Base-by-base conservation (phyloP, 2,329 filamentous ascomycete species). In the Colletotrichum theobromicola region DNA sequence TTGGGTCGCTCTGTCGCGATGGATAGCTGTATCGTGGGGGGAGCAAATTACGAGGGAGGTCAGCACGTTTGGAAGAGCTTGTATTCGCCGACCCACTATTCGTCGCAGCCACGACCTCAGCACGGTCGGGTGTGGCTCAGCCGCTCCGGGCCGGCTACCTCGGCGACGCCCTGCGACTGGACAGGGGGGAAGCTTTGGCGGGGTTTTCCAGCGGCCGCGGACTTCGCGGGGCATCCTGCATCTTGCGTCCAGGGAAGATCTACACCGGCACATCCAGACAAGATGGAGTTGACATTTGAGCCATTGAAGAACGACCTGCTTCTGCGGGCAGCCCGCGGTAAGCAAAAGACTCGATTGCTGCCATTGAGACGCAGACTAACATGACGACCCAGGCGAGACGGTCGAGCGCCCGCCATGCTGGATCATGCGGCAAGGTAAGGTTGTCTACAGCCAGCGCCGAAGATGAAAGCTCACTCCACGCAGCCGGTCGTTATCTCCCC, bases 391-490 rank as follows among this genome's bases (percentile, higher is more conserved):
- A 97, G 96, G 96, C 83, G 90, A 98, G 86, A 93, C 93, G 83
- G 94, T 98, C 78, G 95, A 98, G 85, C 93, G 97, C 77, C 94
- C 97, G 76, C 97, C 97, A 72, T 95, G 97, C 88, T 99, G 97
- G 97, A 95, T 99, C 83, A 99, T 99, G 97, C 94, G 97, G 85
- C 97, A 99, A 92, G 95, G 95, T 96, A 88, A 84, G 84, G 13
- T 26, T 68, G 15, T n/a, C 46, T 53, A 62, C 28, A 28, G 16
- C 21, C 62, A 63, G 12, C 32, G 28, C 62, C 15, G 30, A 46
- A 63, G 60, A 57, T 66, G 12, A 35, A 70, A 60, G 42, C 28
- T 26, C 35, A 58, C 68, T 60, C 57, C 21, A 46, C 71, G 75
- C 78, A 98, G 97, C 97, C 81, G 97, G 97, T 75, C 94, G 97